These are phyloP conservation scores for Daldinia caldariorum DNA, from an alignment of 495 filamentous ascomycete species.

Conservation along the genomic window DNA sequence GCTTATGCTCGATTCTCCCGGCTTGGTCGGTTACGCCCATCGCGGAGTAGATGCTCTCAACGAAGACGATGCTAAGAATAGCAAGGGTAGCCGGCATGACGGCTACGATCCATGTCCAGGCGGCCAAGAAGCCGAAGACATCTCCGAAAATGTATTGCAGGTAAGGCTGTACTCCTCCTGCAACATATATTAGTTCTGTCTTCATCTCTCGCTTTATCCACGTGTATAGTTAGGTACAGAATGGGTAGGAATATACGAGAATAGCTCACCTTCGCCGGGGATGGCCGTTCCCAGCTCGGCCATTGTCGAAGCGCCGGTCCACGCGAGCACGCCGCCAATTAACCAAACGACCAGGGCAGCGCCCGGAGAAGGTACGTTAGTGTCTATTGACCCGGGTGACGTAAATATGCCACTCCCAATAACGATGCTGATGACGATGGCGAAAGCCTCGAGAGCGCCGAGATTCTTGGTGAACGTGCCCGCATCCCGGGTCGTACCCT, in stretches of 20 bases:
- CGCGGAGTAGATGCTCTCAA: conserved; percentile 64
- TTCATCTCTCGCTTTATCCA: neutral
- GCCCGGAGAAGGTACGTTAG: conserved; percentile 64
- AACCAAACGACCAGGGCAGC: conserved; percentile 63
- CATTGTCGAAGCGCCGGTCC: conserved; percentile 64
- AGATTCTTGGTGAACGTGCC: conserved; percentile 60
- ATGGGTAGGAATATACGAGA: conserved; percentile 1
- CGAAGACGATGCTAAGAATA: conserved; percentile 67
- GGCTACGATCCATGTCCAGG: conserved; percentile 68
- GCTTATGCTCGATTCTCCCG: conserved; percentile 55
- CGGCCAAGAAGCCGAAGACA: conserved; percentile 62
- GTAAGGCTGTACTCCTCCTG: conserved; percentile 64
- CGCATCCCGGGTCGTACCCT: conserved; percentile 15
- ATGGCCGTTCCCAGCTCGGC: conserved; percentile 66
- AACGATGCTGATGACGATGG: conserved; percentile 64
- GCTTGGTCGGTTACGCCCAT: conserved; percentile 56
- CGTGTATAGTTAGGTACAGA: no score
- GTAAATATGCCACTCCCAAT: conserved; percentile 67
- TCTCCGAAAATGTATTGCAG: conserved; percentile 66
- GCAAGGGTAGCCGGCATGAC: conserved; percentile 67
- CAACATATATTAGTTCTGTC: neutral
- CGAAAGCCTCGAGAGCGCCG: conserved; percentile 62
- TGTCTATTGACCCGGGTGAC: conserved; percentile 65
- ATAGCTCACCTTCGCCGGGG: conserved; percentile 55
- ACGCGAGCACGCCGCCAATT: conserved; percentile 63